A percentile compares a stretch with the other conserved stretches of the same genome.
Evolutionary conservation across 805 yeast genomes (phyloP).

Genomic region (Yamadazyma nakazawae): DNA sequence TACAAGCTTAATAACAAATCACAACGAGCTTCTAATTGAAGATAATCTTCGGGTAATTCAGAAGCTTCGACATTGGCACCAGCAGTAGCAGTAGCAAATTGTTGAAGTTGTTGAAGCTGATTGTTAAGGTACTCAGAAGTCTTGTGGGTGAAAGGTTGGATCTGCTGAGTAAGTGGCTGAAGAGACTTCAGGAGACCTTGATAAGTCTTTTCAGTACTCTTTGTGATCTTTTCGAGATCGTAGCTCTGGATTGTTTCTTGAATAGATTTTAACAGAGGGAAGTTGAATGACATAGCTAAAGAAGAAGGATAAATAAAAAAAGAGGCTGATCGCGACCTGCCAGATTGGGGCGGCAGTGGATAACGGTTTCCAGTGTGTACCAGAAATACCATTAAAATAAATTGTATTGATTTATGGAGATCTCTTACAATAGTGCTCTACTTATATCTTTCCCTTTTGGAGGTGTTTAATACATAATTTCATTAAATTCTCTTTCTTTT

Average conservation of each 20-base stretch:
- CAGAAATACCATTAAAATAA: too few species aligned
- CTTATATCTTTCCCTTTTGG: too few species aligned
- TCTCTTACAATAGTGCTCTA: background rate
- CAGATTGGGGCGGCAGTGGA: background rate
- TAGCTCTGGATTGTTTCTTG: slow-evolving; percentile 42
- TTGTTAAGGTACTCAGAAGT: slow-evolving; percentile 59
- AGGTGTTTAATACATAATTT: too few species aligned
- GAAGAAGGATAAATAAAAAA: background rate
- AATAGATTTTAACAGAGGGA: slow-evolving; percentile 18
- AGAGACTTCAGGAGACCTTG: slow-evolving; percentile 42
- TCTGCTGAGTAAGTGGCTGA: slow-evolving; percentile 34
- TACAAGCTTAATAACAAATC: slow-evolving; percentile 62
- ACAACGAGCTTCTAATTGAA: slow-evolving; percentile 61
- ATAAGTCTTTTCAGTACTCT: slow-evolving; percentile 39
- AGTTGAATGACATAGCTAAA: slow-evolving; percentile 11
- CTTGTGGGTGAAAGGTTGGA: slow-evolving; percentile 56
- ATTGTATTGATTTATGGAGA: background rate
- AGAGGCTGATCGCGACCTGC: background rate
- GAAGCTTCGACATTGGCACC: slow-evolving; percentile 54
- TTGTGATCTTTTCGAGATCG: slow-evolving; percentile 35
- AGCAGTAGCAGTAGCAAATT: slow-evolving; percentile 32
- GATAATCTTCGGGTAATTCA: slow-evolving; percentile 72
- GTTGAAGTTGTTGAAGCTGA: slow-evolving; percentile 53
- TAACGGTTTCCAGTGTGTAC: too few species aligned
- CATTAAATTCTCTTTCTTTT: too few species aligned